Conservation (phyloP, 2,329 filamentous ascomycete genomes). For the Magnaporthiopsis poae region DNA sequence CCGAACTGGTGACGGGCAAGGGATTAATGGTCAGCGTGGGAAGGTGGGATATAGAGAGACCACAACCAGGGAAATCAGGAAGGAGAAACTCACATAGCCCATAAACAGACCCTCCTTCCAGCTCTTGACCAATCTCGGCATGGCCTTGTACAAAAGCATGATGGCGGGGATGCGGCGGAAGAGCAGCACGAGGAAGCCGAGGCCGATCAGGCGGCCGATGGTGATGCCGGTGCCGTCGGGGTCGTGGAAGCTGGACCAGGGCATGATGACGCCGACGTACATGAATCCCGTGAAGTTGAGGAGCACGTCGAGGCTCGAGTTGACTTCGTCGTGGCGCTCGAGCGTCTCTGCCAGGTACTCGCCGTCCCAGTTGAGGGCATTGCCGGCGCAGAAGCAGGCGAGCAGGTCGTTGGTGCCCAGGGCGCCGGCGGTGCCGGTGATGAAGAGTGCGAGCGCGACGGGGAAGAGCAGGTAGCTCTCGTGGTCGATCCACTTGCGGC, state of each 20-base stretch:
- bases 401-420: constrained; percentile 82
- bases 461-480: constrained; percentile 84
- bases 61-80: too few relatives aligned
- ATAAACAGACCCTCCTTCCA: constrained; percentile 68
- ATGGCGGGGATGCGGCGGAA: constrained; percentile 71
- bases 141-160: constrained; percentile 60
- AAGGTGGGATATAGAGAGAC: too few relatives aligned
- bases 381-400: constrained; percentile 85
- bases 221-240: constrained; percentile 60
- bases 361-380: constrained; percentile 83
- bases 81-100: constrained; percentile 46
- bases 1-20: constrained; percentile 48
- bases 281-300: constrained; percentile 85
- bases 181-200: constrained; percentile 68
- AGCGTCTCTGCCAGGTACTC: constrained; percentile 84
- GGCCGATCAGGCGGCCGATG: constrained; percentile 59
- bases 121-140: constrained; percentile 66
- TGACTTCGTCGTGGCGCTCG: constrained; percentile 71
- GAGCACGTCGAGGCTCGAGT: constrained; percentile 89
- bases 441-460: constrained; percentile 74
- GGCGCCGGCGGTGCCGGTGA: constrained; percentile 76
- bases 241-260: constrained; percentile 60
- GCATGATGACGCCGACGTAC: constrained; percentile 80
- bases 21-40: background rate
- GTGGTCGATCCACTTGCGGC: constrained; percentile 69